Conservation (phyloP, 2,329 filamentous ascomycete genomes). For the Geosmithia flava region DNA sequence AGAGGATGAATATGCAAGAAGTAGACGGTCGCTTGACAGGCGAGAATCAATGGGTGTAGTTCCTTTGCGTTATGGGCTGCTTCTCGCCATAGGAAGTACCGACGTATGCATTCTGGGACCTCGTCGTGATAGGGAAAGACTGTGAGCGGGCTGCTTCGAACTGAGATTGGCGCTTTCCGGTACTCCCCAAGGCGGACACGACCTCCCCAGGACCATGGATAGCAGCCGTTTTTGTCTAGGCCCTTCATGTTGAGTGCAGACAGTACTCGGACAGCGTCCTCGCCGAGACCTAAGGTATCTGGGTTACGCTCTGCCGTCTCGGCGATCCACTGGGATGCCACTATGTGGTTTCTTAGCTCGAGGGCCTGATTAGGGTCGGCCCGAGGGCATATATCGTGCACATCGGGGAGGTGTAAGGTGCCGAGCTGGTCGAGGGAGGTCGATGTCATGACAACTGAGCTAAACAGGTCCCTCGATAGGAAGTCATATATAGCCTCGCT, state of each 20-base stretch:
- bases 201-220: slow-evolving; percentile 6
- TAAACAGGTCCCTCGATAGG: slow-evolving; percentile 1
- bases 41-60: slow-evolving; percentile 9
- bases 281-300: slow-evolving; percentile 5
- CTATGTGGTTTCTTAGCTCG: slow-evolving; percentile 9
- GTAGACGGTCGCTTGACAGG: slow-evolving; percentile 8
- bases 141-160: slow-evolving; percentile 7
- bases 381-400: not conserved
- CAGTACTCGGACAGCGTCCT: slow-evolving; percentile 5
- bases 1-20: slow-evolving; percentile 10
- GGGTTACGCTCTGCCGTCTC: slow-evolving; percentile 5
- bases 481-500: slow-evolving; percentile 4
- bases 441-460: slow-evolving; percentile 1
- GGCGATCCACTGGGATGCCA: slow-evolving; percentile 9
- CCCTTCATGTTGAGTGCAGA: slow-evolving; percentile 4
- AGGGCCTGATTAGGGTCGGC: not conserved
- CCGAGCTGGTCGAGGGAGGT: slow-evolving; percentile 2
- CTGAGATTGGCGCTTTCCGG: slow-evolving; percentile 7
- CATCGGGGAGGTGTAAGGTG: not conserved
- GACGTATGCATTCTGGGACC: slow-evolving; percentile 6
- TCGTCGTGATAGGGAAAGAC: slow-evolving; percentile 11
- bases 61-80: slow-evolving; percentile 4
- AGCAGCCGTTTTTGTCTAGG: slow-evolving; percentile 5
- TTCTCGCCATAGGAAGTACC: slow-evolving; percentile 7
- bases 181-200: slow-evolving; percentile 6